These are phyloP conservation scores for Lepiota brunneoincarnata DNA, from an alignment of 768 basidiomycete species.

Conservation along the genomic window DNA sequence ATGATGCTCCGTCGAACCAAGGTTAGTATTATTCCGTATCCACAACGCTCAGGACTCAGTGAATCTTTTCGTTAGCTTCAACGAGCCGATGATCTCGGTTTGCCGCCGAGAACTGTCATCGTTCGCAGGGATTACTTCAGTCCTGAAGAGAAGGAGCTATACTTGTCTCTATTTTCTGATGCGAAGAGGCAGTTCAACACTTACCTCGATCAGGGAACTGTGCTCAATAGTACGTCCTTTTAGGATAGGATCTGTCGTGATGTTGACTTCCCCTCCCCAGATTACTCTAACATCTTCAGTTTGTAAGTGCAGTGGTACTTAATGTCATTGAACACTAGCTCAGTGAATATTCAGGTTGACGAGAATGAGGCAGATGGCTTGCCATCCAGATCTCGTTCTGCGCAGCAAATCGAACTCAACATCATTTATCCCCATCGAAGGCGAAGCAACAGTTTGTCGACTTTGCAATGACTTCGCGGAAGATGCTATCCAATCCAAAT, in stretches of 20 bases:
- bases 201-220: slow-evolving; percentile 85
- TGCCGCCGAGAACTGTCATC: slow-evolving; percentile 89
- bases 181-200: slow-evolving; percentile 91
- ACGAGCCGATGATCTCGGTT: slow-evolving; percentile 92
- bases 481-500: slow-evolving; percentile 93
- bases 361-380: slow-evolving; percentile 94
- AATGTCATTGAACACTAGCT: neutral
- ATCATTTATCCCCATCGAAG: slow-evolving; percentile 54
- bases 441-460: slow-evolving; percentile 84
- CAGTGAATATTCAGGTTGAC: slow-evolving; percentile 60
- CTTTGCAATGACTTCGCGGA: slow-evolving; percentile 97
- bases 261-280: slow-evolving; percentile 30
- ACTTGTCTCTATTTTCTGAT: slow-evolving; percentile 86
- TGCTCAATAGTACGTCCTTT: slow-evolving; percentile 78
- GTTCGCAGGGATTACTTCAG: slow-evolving; percentile 92
- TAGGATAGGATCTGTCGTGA: neutral
- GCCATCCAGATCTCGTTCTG: slow-evolving; percentile 92
- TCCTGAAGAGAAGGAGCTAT: slow-evolving; percentile 95
- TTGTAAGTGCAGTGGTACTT: slow-evolving; percentile 42
- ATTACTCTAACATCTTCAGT: slow-evolving; percentile 89
- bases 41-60: neutral
- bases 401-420: slow-evolving; percentile 77
- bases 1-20: slow-evolving; percentile 97
- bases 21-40: slow-evolving; percentile 30
- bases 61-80: slow-evolving; percentile 58